Conservation (phyloP, 257 asterid species). For the Paulownia fortunei region DNA sequence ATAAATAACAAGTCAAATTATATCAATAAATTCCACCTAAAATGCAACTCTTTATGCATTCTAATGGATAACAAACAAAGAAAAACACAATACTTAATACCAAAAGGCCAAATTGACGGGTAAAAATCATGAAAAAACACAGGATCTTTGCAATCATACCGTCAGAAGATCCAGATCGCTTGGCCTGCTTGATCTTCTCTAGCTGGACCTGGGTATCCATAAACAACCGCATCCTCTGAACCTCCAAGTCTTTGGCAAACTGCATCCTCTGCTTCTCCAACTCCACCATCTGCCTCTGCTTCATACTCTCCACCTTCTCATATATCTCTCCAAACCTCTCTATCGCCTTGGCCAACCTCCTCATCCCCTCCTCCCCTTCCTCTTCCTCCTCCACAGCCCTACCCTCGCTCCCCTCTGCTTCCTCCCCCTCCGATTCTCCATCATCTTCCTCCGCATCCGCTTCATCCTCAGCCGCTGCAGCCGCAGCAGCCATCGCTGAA, state of each 20-base stretch:
- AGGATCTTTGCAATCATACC: slow-evolving; percentile 48
- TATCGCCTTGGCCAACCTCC: slow-evolving; percentile 71
- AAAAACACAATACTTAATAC: not conserved
- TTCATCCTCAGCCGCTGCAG: slow-evolving; percentile 52
- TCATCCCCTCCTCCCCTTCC: slow-evolving; percentile 54
- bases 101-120: not conserved
- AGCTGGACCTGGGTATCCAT: slow-evolving; percentile 78
- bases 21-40: not conserved
- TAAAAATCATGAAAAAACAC: not conserved
- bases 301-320: slow-evolving; percentile 79
- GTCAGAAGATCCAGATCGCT: slow-evolving; percentile 57
- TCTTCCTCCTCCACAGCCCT: slow-evolving; percentile 36
- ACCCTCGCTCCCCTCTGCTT: slow-evolving; percentile 37
- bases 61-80: not conserved
- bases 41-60: not conserved
- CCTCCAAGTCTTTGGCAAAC: slow-evolving; percentile 85
- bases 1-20: not conserved
- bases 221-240: slow-evolving; percentile 80
- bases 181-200: slow-evolving; percentile 63
- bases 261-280: slow-evolving; percentile 91
- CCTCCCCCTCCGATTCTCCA: slow-evolving; percentile 48
- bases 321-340: slow-evolving; percentile 77
- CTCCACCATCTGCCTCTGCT: slow-evolving; percentile 85
- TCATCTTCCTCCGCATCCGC: slow-evolving; percentile 50
- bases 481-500: slow-evolving; percentile 78